phyloP scores from a whole-genome alignment of 2,329 filamentous ascomycete species.

The Neonectria magnoliae region DNA sequence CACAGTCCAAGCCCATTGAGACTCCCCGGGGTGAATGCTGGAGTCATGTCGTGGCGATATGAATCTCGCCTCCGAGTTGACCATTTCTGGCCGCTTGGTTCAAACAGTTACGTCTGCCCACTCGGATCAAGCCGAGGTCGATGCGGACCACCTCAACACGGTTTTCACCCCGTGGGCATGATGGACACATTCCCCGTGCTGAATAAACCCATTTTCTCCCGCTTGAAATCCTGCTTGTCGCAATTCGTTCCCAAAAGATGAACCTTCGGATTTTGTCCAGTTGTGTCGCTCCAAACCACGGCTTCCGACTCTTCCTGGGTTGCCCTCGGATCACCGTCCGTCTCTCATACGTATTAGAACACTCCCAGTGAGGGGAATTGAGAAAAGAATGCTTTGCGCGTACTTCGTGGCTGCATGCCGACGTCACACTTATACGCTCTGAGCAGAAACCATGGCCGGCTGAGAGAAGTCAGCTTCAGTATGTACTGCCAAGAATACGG shows the following conservation, averaged over 20 bases:
- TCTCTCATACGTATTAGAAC: constrained; percentile 27
- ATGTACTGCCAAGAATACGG: background rate
- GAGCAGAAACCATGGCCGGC: constrained; percentile 66
- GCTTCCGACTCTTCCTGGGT: constrained; percentile 32
- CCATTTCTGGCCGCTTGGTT: constrained; percentile 42
- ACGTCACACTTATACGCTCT: constrained; percentile 58
- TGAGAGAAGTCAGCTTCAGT: constrained; percentile 40
- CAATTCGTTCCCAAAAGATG: constrained; percentile 28
- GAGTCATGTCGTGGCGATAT: constrained; percentile 24
- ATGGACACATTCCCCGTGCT: constrained; percentile 32
- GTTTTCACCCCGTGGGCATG: constrained; percentile 46
- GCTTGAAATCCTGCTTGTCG: constrained; percentile 28
- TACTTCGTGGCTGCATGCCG: constrained; percentile 30
- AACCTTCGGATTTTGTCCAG: constrained; percentile 29
- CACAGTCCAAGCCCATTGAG: constrained; percentile 29
- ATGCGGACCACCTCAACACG: constrained; percentile 38
- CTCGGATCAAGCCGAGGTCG: constrained; percentile 35
- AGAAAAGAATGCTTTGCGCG: constrained; percentile 28
- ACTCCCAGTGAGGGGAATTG: constrained; percentile 5
- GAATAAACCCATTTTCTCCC: constrained; percentile 31
- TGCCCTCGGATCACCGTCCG: constrained; percentile 36
- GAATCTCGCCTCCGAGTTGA: constrained; percentile 34
- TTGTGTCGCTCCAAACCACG: constrained; percentile 33
- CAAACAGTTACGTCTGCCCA: constrained; percentile 43
- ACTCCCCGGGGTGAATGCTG: constrained; percentile 30